Conservation (phyloP, 2,329 filamentous ascomycete genomes). For the Colletotrichum lupini region DNA sequence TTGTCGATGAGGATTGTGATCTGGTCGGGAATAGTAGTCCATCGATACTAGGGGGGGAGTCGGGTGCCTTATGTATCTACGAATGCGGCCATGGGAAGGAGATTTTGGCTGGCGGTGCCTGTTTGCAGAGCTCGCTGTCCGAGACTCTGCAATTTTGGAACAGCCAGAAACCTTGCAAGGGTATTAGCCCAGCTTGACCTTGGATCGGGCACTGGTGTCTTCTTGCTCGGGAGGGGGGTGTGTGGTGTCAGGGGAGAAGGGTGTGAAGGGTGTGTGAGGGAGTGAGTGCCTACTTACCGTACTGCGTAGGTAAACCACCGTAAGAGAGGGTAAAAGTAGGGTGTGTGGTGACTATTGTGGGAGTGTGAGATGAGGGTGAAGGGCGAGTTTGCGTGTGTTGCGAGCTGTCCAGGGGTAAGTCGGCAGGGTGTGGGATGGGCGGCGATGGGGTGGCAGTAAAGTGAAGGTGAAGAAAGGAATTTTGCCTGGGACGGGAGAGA, state of each 20-base stretch:
- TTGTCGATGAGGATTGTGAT: slow-evolving; percentile 20
- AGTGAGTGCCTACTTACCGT: too few relatives aligned
- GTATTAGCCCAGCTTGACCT: slow-evolving; percentile 34
- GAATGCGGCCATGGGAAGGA: slow-evolving; percentile 25
- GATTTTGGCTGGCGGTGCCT: slow-evolving; percentile 32
- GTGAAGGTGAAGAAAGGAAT: slow-evolving; percentile 33
- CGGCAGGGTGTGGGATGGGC: neutral
- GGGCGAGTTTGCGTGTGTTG: neutral
- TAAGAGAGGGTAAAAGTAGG: neutral
- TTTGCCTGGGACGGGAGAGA: slow-evolving; percentile 4
- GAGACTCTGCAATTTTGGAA: slow-evolving; percentile 35
- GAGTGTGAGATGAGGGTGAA: neutral
- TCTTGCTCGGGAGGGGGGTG: neutral
- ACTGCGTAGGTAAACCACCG: too few relatives aligned
- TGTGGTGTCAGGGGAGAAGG: neutral
- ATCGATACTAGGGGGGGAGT: slow-evolving; percentile 23
- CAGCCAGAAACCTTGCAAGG: slow-evolving; percentile 35
- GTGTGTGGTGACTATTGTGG: neutral
- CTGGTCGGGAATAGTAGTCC: slow-evolving; percentile 1
- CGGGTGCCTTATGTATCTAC: slow-evolving; percentile 37
- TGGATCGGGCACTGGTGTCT: slow-evolving; percentile 34
- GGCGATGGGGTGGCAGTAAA: slow-evolving; percentile 16
- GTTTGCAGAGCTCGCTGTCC: slow-evolving; percentile 33
- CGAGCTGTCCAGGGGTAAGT: slow-evolving; percentile 2
- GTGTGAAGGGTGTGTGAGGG: neutral